These are phyloP conservation scores for Claviceps arundinis DNA, from an alignment of 2,329 filamentous ascomycete genomes.

Conservation along the genomic window DNA sequence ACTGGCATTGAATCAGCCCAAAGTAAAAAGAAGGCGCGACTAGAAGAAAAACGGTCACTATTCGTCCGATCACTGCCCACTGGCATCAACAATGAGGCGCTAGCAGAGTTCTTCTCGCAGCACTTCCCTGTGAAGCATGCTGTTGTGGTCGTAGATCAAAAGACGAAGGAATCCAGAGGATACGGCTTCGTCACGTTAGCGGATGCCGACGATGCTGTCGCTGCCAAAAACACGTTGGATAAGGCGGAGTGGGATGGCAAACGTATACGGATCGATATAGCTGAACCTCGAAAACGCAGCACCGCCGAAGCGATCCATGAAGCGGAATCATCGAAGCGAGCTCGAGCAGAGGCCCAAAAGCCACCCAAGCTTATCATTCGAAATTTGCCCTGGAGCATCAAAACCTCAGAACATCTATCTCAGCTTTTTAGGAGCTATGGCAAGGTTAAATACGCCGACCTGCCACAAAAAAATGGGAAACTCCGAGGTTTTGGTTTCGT, in stretches of 20 bases:
- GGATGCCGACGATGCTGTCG: conserved; percentile 77
- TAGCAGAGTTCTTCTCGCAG: conserved; percentile 86
- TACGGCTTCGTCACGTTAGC: conserved; percentile 97
- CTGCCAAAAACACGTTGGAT: conserved; percentile 70
- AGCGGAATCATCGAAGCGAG: conserved; percentile 32
- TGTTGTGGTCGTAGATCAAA: conserved; percentile 74
- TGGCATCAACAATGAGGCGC: conserved; percentile 62
- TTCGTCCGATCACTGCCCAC: conserved; percentile 82
- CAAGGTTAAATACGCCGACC: conserved; percentile 75
- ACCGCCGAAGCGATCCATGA: conserved; percentile 30
- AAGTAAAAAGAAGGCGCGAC: conserved; percentile 40
- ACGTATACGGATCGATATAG: conserved; percentile 75
- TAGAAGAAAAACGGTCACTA: conserved; percentile 56
- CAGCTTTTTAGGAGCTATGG: conserved; percentile 76
- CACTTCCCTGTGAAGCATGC: conserved; percentile 93
- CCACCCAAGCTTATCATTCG: conserved; percentile 74
- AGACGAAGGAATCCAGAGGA: conserved; percentile 77
- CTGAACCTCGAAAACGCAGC: conserved; percentile 67
- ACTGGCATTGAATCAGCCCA: conserved; percentile 19
- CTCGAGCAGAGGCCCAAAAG: conserved; percentile 46
- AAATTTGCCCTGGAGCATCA: conserved; percentile 93
- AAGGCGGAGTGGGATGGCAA: conserved; percentile 65
- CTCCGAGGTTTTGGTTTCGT: conserved; percentile 89
- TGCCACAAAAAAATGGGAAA: conserved; percentile 66
- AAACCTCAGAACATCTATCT: conserved; percentile 66